A percentile compares a stretch with the other conserved stretches of the same genome.
Evolutionary conservation across 2,329 filamentous ascomycete genomes (phyloP).

Genomic region (Thermothelomyces thermophilus): DNA sequence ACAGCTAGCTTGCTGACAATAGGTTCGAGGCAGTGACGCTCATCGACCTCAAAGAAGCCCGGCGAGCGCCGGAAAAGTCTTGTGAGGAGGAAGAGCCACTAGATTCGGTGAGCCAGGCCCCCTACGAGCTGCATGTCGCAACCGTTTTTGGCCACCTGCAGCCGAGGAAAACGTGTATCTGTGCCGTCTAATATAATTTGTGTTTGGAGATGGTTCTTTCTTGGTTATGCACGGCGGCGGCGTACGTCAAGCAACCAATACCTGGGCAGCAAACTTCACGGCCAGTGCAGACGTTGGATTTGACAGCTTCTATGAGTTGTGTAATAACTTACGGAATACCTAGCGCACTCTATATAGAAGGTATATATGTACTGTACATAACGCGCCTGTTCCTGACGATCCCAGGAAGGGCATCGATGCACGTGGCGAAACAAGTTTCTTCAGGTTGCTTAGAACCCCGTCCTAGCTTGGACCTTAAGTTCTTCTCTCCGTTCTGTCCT

Average conservation of each 20-base stretch:
- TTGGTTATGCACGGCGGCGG: conserved; percentile 16
- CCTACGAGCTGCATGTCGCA: conserved; percentile 19
- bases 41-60: conserved; percentile 8
- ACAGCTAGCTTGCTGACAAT: neutral
- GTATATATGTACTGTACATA: no score
- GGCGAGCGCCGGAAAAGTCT: conserved; percentile 14
- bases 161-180: conserved; percentile 20
- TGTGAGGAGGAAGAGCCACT: conserved; percentile 17
- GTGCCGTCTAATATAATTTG: conserved; percentile 14
- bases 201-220: conserved; percentile 14
- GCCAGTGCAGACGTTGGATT: no score
- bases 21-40: neutral
- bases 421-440: no score
- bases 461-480: no score
- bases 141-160: conserved; percentile 26
- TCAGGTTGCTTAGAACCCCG: no score
- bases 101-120: conserved; percentile 19
- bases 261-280: no score
- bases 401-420: no score
- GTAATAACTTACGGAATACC: no score
- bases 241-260: conserved; percentile 4
- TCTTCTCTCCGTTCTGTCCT: no score
- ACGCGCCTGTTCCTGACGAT: neutral
- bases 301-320: no score
- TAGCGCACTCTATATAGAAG: no score